Conservation (phyloP, 202 grass and related monocot genomes). For the Bolboschoenoplectus hybrid region DNA sequence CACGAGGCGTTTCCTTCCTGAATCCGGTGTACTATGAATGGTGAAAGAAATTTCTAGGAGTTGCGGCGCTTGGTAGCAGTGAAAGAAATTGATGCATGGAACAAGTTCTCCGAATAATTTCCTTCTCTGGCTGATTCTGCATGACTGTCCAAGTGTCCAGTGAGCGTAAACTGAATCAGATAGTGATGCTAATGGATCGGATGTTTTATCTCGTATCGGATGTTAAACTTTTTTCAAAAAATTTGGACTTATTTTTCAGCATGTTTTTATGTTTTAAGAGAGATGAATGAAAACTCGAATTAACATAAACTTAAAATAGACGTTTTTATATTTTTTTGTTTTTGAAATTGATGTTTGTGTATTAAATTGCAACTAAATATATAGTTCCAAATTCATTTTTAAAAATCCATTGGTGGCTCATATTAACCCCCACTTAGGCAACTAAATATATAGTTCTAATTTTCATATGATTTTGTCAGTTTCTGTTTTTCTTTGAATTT, state of each 20-base stretch:
- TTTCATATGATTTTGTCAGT: no score
- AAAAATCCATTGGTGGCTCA: no score
- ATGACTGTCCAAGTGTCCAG: background rate
- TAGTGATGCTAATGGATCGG: conserved; percentile 35
- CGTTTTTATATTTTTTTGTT: background rate
- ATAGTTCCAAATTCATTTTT: no score
- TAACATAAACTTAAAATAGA: background rate
- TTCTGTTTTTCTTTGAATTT: background rate
- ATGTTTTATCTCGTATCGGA: background rate
- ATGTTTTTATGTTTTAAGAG: background rate
- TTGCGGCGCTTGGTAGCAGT: no score
- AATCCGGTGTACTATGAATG: background rate
- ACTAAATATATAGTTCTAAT: no score
- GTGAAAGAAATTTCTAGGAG: background rate
- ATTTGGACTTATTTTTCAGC: background rate
- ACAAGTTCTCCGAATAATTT: background rate
- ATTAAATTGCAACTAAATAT: background rate
- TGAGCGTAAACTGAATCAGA: conserved; percentile 37
- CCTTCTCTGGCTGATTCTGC: conserved; percentile 28
- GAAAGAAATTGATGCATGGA: background rate
- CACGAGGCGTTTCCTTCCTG: background rate
- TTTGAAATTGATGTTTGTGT: background rate
- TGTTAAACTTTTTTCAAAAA: background rate
- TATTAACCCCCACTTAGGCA: no score
- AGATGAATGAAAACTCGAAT: background rate